A percentile compares a stretch with the other conserved stretches of the same genome.
Conservation (phyloP, 2,329 filamentous ascomycete genomes). For the Aspergillus intermedius region DNA sequence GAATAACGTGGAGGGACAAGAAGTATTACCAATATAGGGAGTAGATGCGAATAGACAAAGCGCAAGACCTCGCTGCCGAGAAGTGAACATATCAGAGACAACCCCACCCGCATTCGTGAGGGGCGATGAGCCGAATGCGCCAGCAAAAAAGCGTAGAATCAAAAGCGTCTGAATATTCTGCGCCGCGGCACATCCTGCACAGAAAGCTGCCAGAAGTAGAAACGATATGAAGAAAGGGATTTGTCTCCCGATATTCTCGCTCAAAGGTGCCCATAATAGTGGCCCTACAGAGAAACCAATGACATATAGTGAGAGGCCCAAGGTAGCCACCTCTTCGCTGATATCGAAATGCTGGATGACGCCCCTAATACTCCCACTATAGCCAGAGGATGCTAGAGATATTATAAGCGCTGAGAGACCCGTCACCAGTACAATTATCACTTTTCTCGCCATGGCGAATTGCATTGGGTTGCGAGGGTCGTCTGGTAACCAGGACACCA, state of each 20-base stretch:
- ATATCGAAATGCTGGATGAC: slow-evolving; percentile 7
- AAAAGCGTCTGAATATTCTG: slow-evolving; percentile 44
- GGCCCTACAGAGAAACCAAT: slow-evolving; percentile 35
- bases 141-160: slow-evolving; percentile 59
- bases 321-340: slow-evolving; percentile 6
- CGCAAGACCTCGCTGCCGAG: slow-evolving; percentile 47
- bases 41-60: slow-evolving; percentile 59
- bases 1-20: not conserved
- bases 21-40: slow-evolving; percentile 46
- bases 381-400: slow-evolving; percentile 9
- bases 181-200: slow-evolving; percentile 50
- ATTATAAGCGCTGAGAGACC: slow-evolving; percentile 7
- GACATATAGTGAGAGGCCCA: slow-evolving; percentile 22
- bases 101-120: slow-evolving; percentile 55
- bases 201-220: slow-evolving; percentile 48
- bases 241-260: slow-evolving; percentile 20
- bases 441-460: slow-evolving; percentile 2
- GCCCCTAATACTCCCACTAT: slow-evolving; percentile 6
- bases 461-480: slow-evolving; percentile 10
- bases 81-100: slow-evolving; percentile 52
- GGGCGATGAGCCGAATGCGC: slow-evolving; percentile 53
- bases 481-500: slow-evolving; percentile 10
- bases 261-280: slow-evolving; percentile 29
- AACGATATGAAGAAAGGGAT: slow-evolving; percentile 15
- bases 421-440: slow-evolving; percentile 6